Evolutionary conservation across 2,329 filamentous ascomycete genomes (phyloP).

Genomic region (Venturia pyrina): DNA sequence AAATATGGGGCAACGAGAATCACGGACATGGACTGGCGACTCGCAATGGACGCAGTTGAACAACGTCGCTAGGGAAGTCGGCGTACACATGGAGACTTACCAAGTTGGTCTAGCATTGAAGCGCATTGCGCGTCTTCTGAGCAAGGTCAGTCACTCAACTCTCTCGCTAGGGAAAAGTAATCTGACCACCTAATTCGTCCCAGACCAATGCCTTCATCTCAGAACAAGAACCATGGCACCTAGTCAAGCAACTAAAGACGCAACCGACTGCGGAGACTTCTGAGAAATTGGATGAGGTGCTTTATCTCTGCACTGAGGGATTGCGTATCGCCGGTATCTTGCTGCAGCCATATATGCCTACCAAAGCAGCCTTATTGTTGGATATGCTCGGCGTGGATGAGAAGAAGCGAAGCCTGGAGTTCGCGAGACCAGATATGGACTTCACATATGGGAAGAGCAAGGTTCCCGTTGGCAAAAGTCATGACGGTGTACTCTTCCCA

Average conservation of each 20-base stretch:
- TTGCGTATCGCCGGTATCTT: conserved; percentile 73
- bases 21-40: conserved; percentile 21
- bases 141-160: conserved; percentile 38
- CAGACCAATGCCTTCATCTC: conserved; percentile 61
- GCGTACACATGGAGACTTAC: conserved; percentile 50
- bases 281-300: conserved; percentile 41
- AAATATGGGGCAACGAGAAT: conserved; percentile 18
- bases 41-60: conserved; percentile 33
- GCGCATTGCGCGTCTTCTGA: conserved; percentile 51
- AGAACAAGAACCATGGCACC: conserved; percentile 56
- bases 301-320: conserved; percentile 67
- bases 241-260: conserved; percentile 17
- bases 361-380: conserved; percentile 60
- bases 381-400: conserved; percentile 65
- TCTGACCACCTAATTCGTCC: neutral
- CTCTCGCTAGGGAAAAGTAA: neutral
- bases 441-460: conserved; percentile 52
- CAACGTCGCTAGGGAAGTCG: conserved; percentile 32
- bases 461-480: conserved; percentile 3
- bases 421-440: conserved; percentile 56
- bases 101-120: conserved; percentile 58
- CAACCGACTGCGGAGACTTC: conserved; percentile 24
- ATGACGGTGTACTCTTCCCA: conserved; percentile 7
- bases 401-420: conserved; percentile 51
- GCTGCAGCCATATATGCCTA: conserved; percentile 83